phyloP scores from a whole-genome alignment of 140 eudicot species.

The Eryngium alpinum region DNA sequence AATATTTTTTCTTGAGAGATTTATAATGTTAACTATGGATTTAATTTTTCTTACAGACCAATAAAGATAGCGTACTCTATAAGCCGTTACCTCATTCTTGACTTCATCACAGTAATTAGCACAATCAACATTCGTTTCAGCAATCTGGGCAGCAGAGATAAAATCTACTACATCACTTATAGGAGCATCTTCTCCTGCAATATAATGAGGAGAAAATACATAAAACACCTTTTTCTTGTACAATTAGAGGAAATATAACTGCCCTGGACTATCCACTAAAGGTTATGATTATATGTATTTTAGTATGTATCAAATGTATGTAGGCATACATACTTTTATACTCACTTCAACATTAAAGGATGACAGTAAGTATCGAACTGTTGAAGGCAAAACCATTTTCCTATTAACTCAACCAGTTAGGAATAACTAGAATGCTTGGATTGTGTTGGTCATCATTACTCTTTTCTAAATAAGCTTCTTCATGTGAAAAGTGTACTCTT shows the following conservation, averaged over 20 bases:
- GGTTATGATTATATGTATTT: too few relatives aligned
- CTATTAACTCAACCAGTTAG: neutral
- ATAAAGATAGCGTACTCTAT: neutral
- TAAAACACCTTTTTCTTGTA: neutral
- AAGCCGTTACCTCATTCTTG: slow-evolving; percentile 33
- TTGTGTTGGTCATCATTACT: neutral
- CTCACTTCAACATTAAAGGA: too few relatives aligned
- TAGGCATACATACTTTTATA: too few relatives aligned
- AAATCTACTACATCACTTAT: slow-evolving; percentile 64
- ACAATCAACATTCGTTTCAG: slow-evolving; percentile 14
- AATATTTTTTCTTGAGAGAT: neutral
- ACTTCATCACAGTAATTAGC: slow-evolving; percentile 26
- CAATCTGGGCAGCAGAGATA: slow-evolving; percentile 82
- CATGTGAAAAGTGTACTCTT: neutral
- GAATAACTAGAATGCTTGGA: neutral
- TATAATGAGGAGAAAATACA: slow-evolving; percentile 16
- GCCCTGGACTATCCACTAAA: too few relatives aligned
- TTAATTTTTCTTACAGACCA: neutral
- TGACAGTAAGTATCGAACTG: too few relatives aligned
- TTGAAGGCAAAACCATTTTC: neutral
- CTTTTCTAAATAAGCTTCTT: neutral
- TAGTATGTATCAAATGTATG: too few relatives aligned
- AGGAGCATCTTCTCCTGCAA: slow-evolving; percentile 64
- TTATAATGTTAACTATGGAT: neutral
- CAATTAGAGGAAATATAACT: too few relatives aligned